Conservation (phyloP, 1,284 basidiomycete species). For the Lignosus rhinocerotis region DNA sequence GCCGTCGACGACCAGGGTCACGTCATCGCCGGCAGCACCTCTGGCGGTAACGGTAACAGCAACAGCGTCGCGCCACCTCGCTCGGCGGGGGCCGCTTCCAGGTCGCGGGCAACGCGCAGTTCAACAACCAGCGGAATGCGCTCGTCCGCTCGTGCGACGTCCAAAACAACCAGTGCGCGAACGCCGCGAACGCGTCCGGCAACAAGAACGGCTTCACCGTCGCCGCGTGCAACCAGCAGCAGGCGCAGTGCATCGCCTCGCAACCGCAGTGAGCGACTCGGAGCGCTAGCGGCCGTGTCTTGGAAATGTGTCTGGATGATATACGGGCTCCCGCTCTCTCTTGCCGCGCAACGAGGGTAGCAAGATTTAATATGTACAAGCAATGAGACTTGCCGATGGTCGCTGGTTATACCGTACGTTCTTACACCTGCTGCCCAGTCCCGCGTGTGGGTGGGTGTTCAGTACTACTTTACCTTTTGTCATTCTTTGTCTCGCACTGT, state of each 20-base stretch:
- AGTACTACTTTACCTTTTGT: conserved; percentile 9
- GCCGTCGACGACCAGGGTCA: conserved; percentile 32
- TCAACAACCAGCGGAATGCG: conserved; percentile 52
- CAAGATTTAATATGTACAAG: background rate
- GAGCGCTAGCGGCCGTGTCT: too few species aligned
- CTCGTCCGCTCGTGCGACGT: conserved; percentile 60
- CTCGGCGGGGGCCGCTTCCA: conserved; percentile 48
- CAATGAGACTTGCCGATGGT: conserved; percentile 10
- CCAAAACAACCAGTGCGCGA: conserved; percentile 52
- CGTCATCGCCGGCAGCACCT: conserved; percentile 22
- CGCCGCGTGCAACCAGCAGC: conserved; percentile 51
- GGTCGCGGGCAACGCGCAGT: conserved; percentile 47
- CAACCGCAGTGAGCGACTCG: conserved; percentile 13
- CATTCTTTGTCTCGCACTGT: conserved; percentile 10
- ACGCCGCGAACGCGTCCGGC: conserved; percentile 38
- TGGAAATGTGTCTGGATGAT: background rate
- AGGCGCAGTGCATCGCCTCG: conserved; percentile 44
- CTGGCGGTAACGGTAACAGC: conserved; percentile 12
- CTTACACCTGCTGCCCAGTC: background rate
- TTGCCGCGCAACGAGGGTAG: conserved; percentile 8
- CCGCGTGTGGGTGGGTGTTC: conserved; percentile 5
- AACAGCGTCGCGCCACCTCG: conserved; percentile 39
- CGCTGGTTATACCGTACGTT: conserved; percentile 7
- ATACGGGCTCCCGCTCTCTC: background rate
- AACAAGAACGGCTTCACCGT: conserved; percentile 46